A percentile compares a stretch with the other conserved stretches of the same genome.
These are phyloP conservation scores for Coemansia sp. DNA, from an alignment of 192 early-diverging fungal species.

Conservation along the genomic window DNA sequence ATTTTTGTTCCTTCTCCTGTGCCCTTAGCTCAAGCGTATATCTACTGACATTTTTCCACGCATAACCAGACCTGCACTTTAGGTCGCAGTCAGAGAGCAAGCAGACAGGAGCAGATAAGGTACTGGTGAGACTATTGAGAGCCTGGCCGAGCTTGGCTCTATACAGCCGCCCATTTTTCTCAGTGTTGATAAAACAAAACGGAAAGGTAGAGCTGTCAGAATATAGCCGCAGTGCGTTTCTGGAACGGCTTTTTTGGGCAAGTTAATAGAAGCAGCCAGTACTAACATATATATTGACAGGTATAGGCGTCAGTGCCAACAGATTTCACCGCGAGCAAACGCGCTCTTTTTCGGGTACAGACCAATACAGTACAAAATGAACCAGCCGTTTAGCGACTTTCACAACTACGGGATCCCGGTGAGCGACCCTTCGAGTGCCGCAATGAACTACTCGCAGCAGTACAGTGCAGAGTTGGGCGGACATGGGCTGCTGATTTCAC, in stretches of 20 bases:
- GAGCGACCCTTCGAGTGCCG: constrained; percentile 27
- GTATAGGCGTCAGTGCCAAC: not conserved
- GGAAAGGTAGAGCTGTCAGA: not conserved
- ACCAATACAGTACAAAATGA: constrained; percentile 21
- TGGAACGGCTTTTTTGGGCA: not conserved
- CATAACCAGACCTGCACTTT: not conserved
- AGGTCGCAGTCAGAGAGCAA: not conserved
- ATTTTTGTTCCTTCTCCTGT: constrained; percentile 3
- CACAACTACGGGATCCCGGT: constrained; percentile 51
- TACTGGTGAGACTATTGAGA: not conserved
- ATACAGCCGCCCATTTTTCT: not conserved
- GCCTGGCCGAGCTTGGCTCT: not conserved
- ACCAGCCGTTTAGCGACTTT: constrained; percentile 50
- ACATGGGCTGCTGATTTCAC: constrained; percentile 44
- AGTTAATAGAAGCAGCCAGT: not conserved
- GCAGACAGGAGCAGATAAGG: not conserved
- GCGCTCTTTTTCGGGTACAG: not conserved
- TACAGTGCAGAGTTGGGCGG: constrained; percentile 41
- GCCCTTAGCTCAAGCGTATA: constrained; percentile 1
- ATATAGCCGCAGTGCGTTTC: constrained; percentile 1
- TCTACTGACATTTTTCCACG: not conserved
- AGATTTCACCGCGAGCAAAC: not conserved
- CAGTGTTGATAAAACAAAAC: not conserved
- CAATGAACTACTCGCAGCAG: constrained; percentile 50
- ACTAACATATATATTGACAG: too few species aligned